A percentile compares a stretch with the other conserved stretches of the same genome.
Evolutionary conservation across 257 asterid species (phyloP).

Genomic region (Orobanche coerulescens): DNA sequence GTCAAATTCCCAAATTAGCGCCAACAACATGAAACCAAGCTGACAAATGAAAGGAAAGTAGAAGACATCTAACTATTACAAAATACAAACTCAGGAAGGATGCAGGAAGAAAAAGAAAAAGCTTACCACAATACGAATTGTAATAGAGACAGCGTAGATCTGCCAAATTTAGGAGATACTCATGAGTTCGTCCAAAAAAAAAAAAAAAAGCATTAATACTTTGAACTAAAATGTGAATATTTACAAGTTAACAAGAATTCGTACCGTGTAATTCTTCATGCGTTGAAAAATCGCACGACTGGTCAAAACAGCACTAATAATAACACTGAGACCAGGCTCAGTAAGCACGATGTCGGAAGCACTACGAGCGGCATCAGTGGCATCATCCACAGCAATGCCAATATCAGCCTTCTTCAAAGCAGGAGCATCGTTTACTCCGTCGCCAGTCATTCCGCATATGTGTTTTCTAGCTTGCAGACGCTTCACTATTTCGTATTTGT

Average conservation of each 20-base stretch:
- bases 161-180: constrained; percentile 26
- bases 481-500: constrained; percentile 93
- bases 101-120: neutral
- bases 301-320: constrained; percentile 95
- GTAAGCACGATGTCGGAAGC: constrained; percentile 99
- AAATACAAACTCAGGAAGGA: neutral
- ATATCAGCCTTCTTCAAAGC: constrained; percentile 96
- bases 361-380: constrained; percentile 99
- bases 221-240: neutral
- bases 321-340: constrained; percentile 96
- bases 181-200: neutral
- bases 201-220: neutral
- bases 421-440: constrained; percentile 98
- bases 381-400: constrained; percentile 98
- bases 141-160: constrained; percentile 97
- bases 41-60: constrained; percentile 25
- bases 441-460: constrained; percentile 99
- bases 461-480: constrained; percentile 97
- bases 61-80: constrained; percentile 15
- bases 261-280: constrained; percentile 97
- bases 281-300: constrained; percentile 96
- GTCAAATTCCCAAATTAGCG: constrained; percentile 91
- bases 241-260: neutral
- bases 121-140: constrained; percentile 97
- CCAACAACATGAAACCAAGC: constrained; percentile 97